Percentiles rank a stretch among this genome's conserved stretches.
Evolutionary conservation across 2,329 filamentous ascomycete genomes (phyloP).

Genomic region (Arthrobotrys sinensis): DNA sequence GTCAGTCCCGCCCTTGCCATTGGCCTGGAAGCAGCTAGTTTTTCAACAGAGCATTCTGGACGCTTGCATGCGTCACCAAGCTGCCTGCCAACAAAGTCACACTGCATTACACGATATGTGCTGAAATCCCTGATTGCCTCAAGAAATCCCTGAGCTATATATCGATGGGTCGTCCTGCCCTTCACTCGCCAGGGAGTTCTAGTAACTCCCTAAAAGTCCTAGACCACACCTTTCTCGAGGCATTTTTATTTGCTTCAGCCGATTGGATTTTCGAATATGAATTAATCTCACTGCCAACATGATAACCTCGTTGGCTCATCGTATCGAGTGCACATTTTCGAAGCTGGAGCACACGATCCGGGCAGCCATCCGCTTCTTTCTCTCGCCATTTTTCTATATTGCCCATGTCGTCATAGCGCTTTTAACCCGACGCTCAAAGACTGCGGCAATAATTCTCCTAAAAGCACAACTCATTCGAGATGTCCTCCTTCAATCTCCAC

Average conservation of each 20-base stretch:
- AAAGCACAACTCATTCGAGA: conserved; percentile 56
- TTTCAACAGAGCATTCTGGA: conserved; percentile 12
- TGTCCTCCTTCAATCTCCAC: conserved; percentile 43
- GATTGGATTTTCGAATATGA: conserved; percentile 11
- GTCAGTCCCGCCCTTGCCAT: conserved; percentile 27
- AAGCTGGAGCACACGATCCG: conserved; percentile 8
- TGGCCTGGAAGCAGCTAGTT: conserved; percentile 27
- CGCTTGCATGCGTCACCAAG: conserved; percentile 51
- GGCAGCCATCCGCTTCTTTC: conserved; percentile 39
- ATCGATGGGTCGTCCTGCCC: not conserved
- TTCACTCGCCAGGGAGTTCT: not conserved
- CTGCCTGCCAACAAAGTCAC: conserved; percentile 41
- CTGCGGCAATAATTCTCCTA: conserved; percentile 36
- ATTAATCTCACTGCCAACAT: not conserved
- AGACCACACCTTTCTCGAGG: not conserved
- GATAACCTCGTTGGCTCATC: conserved; percentile 27
- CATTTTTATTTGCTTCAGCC: conserved; percentile 19
- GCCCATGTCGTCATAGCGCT: conserved; percentile 38
- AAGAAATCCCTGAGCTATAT: conserved; percentile 19
- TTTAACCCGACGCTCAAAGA: conserved; percentile 51
- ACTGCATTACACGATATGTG: conserved; percentile 43
- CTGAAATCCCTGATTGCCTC: not conserved
- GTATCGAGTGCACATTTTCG: conserved; percentile 17
- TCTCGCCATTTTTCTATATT: conserved; percentile 48
- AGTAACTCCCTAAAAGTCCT: not conserved